These are phyloP conservation scores for Mycena indigotica DNA, from an alignment of 768 basidiomycete species.

Conservation along the genomic window DNA sequence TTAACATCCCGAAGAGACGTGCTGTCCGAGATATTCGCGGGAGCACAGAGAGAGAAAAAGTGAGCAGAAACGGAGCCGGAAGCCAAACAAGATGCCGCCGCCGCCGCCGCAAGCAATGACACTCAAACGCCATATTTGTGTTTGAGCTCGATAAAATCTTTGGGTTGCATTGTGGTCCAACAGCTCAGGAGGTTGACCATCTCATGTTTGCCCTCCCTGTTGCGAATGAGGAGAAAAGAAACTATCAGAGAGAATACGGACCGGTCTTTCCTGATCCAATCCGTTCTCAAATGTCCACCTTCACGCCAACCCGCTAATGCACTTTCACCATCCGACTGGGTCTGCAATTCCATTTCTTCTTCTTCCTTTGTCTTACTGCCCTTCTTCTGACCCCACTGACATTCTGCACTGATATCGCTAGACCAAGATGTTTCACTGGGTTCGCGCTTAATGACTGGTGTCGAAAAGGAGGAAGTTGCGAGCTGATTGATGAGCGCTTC, in stretches of 20 bases:
- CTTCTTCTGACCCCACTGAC: conserved; percentile 36
- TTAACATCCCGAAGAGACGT: not conserved
- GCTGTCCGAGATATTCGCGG: conserved; percentile 1
- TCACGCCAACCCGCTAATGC: conserved; percentile 52
- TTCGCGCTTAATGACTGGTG: conserved; percentile 44
- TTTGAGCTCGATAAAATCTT: conserved; percentile 59
- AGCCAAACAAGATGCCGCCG: not conserved
- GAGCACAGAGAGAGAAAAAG: not conserved
- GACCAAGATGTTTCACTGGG: conserved; percentile 40
- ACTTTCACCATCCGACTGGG: not conserved
- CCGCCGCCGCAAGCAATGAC: no score
- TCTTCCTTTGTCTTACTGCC: conserved; percentile 38
- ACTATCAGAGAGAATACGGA: conserved; percentile 26
- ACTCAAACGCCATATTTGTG: conserved; percentile 55
- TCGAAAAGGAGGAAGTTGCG: conserved; percentile 35
- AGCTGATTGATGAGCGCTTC: conserved; percentile 56
- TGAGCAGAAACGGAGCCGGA: not conserved
- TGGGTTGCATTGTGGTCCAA: conserved; percentile 52
- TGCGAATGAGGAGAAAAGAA: conserved; percentile 14
- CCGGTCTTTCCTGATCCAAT: conserved; percentile 65
- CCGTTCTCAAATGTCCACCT: conserved; percentile 49
- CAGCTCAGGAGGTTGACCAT: conserved; percentile 50
- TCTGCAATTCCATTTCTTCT: conserved; percentile 32
- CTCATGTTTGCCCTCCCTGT: conserved; percentile 58
- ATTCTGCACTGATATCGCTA: conserved; percentile 30